Evolutionary conservation across 805 yeast species (phyloP).

Genomic region (Priceomyces castillae): DNA sequence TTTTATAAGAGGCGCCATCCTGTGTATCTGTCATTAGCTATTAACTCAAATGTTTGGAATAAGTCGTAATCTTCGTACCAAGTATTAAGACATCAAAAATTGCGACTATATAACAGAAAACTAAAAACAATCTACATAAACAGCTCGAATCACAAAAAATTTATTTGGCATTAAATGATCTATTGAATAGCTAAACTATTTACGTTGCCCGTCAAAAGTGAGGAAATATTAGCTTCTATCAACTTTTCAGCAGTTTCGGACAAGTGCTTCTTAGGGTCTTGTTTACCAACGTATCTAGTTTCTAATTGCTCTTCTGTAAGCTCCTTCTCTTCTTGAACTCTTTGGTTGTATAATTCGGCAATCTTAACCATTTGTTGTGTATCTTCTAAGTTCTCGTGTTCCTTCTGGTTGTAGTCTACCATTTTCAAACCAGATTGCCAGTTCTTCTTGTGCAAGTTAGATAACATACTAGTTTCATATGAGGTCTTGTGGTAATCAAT

Average conservation of each 20-base stretch:
- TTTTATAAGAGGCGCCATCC: not conserved
- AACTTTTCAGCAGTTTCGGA: conserved; percentile 81
- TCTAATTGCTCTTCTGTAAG: conserved; percentile 83
- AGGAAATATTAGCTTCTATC: conserved; percentile 86
- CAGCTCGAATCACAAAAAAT: not conserved
- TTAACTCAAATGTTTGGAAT: not conserved
- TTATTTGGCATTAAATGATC: conserved; percentile 1
- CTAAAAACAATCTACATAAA: no score
- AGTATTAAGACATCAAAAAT: not conserved
- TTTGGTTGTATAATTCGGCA: conserved; percentile 82
- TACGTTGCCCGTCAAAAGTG: conserved; percentile 84
- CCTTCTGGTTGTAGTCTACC: conserved; percentile 73
- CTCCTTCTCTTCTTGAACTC: conserved; percentile 91
- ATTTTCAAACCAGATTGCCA: conserved; percentile 93
- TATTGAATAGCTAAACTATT: conserved; percentile 86
- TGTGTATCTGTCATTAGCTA: conserved; percentile 1
- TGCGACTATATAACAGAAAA: not conserved
- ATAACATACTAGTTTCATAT: conserved; percentile 87
- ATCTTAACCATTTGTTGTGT: conserved; percentile 81
- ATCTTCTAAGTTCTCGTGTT: conserved; percentile 68
- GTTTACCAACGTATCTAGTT: conserved; percentile 96
- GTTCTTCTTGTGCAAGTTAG: conserved; percentile 89
- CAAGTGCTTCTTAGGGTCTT: conserved; percentile 97
- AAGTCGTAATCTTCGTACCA: not conserved
- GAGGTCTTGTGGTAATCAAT: conserved; percentile 92